Conservation (phyloP, 1,284 basidiomycete species). For the Inonotus hispidus region DNA sequence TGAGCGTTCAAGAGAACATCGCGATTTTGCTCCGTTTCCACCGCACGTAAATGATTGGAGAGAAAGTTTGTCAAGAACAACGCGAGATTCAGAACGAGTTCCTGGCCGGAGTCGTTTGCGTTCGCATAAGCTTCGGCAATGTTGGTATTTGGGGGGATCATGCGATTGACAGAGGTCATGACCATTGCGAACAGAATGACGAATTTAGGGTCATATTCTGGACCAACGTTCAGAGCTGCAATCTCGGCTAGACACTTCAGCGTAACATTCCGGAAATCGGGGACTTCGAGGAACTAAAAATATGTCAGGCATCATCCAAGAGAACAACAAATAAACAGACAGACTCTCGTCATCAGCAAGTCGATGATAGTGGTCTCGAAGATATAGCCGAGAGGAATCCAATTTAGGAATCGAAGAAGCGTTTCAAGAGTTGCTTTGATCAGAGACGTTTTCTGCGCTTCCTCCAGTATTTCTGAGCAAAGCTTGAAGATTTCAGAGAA, state of each 20-base stretch:
- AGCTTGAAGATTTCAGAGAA: slow-evolving; percentile 96
- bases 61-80: slow-evolving; percentile 98
- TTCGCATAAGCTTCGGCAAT: slow-evolving; percentile 91
- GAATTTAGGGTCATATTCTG: slow-evolving; percentile 98
- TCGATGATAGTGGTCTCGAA: slow-evolving; percentile 99
- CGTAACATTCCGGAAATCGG: slow-evolving; percentile 97
- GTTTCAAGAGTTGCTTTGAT: slow-evolving; percentile 97
- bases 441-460: slow-evolving; percentile 94
- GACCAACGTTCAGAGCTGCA: slow-evolving; percentile 89
- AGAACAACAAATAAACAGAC: slow-evolving; percentile 28
- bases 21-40: slow-evolving; percentile 89
- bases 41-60: slow-evolving; percentile 83
- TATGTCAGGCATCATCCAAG: slow-evolving; percentile 11
- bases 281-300: slow-evolving; percentile 87
- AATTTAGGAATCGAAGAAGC: slow-evolving; percentile 93
- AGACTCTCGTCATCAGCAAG: slow-evolving; percentile 80
- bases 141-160: slow-evolving; percentile 96
- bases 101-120: slow-evolving; percentile 91
- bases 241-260: slow-evolving; percentile 99
- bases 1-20: slow-evolving; percentile 96
- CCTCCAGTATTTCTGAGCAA: slow-evolving; percentile 93
- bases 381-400: slow-evolving; percentile 99
- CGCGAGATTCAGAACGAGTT: slow-evolving; percentile 95
- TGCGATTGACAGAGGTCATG: slow-evolving; percentile 94
- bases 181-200: slow-evolving; percentile 97